Conservation (phyloP, 208 protist genomes). For the Trypanosoma brucei region DNA sequence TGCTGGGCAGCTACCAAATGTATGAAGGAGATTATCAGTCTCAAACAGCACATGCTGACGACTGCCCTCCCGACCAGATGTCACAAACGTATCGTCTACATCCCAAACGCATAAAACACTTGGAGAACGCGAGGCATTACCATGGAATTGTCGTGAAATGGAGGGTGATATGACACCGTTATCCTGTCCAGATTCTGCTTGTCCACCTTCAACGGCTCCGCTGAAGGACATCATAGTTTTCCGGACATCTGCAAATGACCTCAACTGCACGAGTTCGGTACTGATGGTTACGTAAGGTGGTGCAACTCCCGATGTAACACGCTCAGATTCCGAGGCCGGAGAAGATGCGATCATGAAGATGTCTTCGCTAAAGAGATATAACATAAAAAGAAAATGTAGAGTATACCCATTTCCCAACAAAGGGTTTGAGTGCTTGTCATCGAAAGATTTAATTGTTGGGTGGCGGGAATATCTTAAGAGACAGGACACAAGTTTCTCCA, state of each 20-base stretch:
- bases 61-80: slow-evolving; percentile 46
- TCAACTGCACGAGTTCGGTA: slow-evolving; percentile 4
- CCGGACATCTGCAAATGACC: slow-evolving; percentile 8
- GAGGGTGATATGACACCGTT: no score
- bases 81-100: slow-evolving; percentile 80
- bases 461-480: no score
- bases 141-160: no score
- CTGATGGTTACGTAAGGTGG: slow-evolving; percentile 3
- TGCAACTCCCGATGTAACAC: neutral
- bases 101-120: slow-evolving; percentile 76
- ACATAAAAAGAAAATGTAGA: neutral
- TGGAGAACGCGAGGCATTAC: neutral
- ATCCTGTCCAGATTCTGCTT: no score
- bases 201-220: neutral
- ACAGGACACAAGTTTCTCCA: no score
- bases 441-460: no score
- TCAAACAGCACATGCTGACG: slow-evolving; percentile 62
- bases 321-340: neutral
- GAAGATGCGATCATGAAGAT: neutral
- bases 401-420: no score
- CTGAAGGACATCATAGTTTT: neutral
- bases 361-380: neutral
- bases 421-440: no score
- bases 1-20: slow-evolving; percentile 38
- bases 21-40: slow-evolving; percentile 34